Evolutionary conservation across 2,329 filamentous ascomycete genomes (phyloP), one percentile per base, ranked within the genome.

Genomic region (Pestalotiopsis sp.): DNA sequence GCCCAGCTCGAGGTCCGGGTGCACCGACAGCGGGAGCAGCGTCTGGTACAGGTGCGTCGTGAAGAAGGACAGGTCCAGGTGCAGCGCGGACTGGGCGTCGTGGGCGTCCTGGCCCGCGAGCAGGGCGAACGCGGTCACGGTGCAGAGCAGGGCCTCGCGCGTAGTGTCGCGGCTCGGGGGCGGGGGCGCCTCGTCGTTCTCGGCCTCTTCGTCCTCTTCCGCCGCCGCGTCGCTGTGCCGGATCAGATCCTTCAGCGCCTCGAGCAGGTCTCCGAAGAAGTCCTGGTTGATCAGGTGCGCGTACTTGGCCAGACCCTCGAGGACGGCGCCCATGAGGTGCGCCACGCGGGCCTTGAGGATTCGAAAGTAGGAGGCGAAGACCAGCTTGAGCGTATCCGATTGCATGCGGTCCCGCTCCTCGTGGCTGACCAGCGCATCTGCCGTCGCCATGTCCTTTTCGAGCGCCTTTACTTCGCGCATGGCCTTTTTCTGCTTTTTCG

Each of bases 211-310:
- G 1, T 85, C 83, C 1, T 82, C 82, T 2, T 84, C 82, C 3
- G 73, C 77, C 2, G 81, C 80, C 14, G 85, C 84, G 74, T 91
- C 87, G 65, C 92, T 91, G 72, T 94, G 89, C 3, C 89, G 88
- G 74, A 98, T 95, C 58, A 99, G 87, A 71, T 99, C 96, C 79
- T 97, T 97, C 52, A 99, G 85, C 0, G 94, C 95, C 80, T 98
- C 96, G 11, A 99, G 88, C 38, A 99, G 86, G 77, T 99, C 96
- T 35, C 95, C 96, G 75, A 99, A 99, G 84, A 99, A 98, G 77
- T 99, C 94, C 77, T 99, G 94, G 82, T 99, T 99, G 85, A 99
- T 99, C 68, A 99, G 86, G 78, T 98, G 96, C 3, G 94, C 91
- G 77, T 97, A 99, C 77, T 94, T 94, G 64, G 95, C 94, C 24